These are phyloP conservation scores for Rhizodiscina lignyota DNA, from an alignment of 495 filamentous ascomycete genomes.

Conservation along the genomic window DNA sequence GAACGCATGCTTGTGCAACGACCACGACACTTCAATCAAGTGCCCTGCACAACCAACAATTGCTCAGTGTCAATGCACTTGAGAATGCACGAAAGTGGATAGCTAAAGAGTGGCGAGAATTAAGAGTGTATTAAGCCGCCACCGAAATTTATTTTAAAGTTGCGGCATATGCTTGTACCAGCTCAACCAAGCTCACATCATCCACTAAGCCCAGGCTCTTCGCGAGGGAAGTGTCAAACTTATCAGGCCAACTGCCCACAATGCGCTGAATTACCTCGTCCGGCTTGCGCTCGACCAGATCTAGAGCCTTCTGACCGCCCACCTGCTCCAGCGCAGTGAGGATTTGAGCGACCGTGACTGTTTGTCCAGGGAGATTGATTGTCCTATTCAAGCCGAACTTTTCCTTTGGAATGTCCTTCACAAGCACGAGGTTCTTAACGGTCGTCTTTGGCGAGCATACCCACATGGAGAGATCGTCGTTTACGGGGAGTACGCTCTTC, in stretches of 20 bases:
- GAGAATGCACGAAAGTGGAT: too few species aligned
- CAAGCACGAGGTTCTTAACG: constrained; percentile 3
- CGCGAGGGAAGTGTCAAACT: constrained; percentile 4
- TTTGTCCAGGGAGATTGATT: constrained; percentile 6
- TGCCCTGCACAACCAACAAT: too few species aligned
- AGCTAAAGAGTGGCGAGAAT: too few species aligned
- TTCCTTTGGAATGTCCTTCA: constrained; percentile 7
- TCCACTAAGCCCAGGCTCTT: constrained; percentile 4
- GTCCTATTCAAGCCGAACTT: constrained; percentile 3
- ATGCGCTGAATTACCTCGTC: constrained; percentile 5
- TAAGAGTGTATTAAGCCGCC: too few species aligned
- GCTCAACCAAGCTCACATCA: constrained; percentile 5
- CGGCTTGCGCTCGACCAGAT: constrained; percentile 2
- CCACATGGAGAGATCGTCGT: constrained; percentile 5
- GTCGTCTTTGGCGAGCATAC: constrained; percentile 7
- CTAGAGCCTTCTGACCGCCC: constrained; percentile 3
- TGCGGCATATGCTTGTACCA: too few species aligned
- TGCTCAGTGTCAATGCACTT: too few species aligned
- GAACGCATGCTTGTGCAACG: too few species aligned
- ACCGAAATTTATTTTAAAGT: too few species aligned
- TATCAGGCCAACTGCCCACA: constrained; percentile 5
- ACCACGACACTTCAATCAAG: too few species aligned
- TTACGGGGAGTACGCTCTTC: constrained; percentile 6
- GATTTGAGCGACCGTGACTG: constrained; percentile 4
- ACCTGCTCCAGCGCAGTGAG: constrained; percentile 5